phyloP scores from a whole-genome alignment of 2,329 filamentous ascomycete genomes.

The Aspergillus sojae region DNA sequence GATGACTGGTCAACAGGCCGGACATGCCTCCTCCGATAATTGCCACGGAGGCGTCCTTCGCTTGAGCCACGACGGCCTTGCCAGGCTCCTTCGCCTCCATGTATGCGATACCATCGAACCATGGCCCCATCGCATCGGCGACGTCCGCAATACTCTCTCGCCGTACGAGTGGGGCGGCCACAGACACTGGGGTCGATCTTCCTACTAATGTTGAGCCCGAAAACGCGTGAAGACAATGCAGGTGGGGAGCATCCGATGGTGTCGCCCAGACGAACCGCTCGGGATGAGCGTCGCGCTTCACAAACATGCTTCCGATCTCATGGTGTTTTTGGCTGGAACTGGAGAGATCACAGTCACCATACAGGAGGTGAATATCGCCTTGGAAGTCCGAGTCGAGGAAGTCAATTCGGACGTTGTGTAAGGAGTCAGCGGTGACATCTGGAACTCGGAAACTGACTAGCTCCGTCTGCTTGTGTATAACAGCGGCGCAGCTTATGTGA shows the following conservation, averaged over 20 bases:
- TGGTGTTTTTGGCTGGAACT: constrained; percentile 44
- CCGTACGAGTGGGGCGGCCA: constrained; percentile 19
- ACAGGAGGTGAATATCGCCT: constrained; percentile 48
- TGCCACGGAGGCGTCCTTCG: constrained; percentile 35
- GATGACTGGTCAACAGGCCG: constrained; percentile 41
- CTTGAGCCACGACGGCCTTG: constrained; percentile 29
- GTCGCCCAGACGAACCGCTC: constrained; percentile 48
- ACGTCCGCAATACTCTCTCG: constrained; percentile 35
- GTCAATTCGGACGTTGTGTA: constrained; percentile 55
- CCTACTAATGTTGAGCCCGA: constrained; percentile 27
- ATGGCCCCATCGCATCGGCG: constrained; percentile 41
- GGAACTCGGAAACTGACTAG: constrained; percentile 34
- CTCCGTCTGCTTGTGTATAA: constrained; percentile 4
- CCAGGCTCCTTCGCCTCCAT: constrained; percentile 35
- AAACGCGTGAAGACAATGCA: constrained; percentile 40
- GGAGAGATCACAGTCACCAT: constrained; percentile 48
- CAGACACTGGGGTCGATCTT: constrained; percentile 25
- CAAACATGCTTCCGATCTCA: constrained; percentile 45
- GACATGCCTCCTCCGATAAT: constrained; percentile 45
- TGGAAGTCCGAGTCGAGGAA: constrained; percentile 45
- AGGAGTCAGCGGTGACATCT: constrained; percentile 39
- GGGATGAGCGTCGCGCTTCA: constrained; percentile 42
- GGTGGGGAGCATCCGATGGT: constrained; percentile 31
- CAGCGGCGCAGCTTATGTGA: not conserved
- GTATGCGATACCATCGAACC: constrained; percentile 45